These are phyloP conservation scores for Suhomyces guaymorum DNA, from an alignment of 1,139 yeast genomes.

Conservation along the genomic window DNA sequence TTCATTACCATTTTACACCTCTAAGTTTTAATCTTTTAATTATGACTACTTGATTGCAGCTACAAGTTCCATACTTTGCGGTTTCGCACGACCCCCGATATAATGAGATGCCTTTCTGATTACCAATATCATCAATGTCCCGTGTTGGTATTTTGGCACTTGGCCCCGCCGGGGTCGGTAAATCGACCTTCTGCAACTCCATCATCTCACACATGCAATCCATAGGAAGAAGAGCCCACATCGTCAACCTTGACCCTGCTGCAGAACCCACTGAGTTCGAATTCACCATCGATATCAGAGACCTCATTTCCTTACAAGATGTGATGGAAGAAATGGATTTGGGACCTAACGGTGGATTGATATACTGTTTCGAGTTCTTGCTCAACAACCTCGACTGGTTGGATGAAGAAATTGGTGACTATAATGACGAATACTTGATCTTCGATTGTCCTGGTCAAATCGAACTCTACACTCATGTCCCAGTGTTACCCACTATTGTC, in stretches of 20 bases:
- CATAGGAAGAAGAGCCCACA: slow-evolving; percentile 88
- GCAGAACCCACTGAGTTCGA: slow-evolving; percentile 92
- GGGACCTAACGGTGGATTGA: slow-evolving; percentile 94
- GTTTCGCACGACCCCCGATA: too few species aligned
- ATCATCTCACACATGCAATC: slow-evolving; percentile 86
- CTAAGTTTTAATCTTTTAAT: too few species aligned
- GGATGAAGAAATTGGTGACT: slow-evolving; percentile 93
- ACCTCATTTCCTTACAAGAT: slow-evolving; percentile 85
- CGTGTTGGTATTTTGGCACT: slow-evolving; percentile 85
- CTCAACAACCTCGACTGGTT: slow-evolving; percentile 92
- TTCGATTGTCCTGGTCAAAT: slow-evolving; percentile 99
- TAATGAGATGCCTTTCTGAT: too few species aligned
- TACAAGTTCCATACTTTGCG: too few species aligned
- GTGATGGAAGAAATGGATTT: slow-evolving; percentile 95
- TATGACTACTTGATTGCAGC: too few species aligned
- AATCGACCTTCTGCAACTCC: slow-evolving; percentile 85
- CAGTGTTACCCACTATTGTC: slow-evolving; percentile 85
- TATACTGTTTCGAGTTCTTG: slow-evolving; percentile 90
- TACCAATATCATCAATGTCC: neutral
- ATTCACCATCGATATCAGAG: slow-evolving; percentile 90
- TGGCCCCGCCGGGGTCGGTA: slow-evolving; percentile 99
- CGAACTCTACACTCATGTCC: slow-evolving; percentile 92
- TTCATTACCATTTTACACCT: too few species aligned
- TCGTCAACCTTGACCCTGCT: slow-evolving; percentile 95
- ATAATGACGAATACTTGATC: slow-evolving; percentile 86